phyloP scores from a whole-genome alignment of 139 green algal genomes.

The Haematococcus lacustris region DNA sequence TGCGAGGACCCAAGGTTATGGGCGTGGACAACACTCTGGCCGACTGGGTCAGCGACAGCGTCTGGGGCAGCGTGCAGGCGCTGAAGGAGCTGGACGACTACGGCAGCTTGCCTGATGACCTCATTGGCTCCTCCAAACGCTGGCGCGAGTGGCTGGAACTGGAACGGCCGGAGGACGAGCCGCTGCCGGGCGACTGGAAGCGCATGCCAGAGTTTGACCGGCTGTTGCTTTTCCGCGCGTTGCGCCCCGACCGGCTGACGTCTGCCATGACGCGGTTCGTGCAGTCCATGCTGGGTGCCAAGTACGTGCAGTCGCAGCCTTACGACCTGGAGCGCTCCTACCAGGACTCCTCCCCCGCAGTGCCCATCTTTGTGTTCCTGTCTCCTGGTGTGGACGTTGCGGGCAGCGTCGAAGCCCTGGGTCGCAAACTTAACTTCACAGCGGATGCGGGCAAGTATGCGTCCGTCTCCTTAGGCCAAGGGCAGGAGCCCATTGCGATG shows the following conservation, averaged over 20 bases:
- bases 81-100: constrained; percentile 81
- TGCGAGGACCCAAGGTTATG: constrained; percentile 63
- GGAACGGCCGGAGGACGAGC: constrained; percentile 81
- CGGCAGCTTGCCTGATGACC: constrained; percentile 68
- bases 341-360: constrained; percentile 55
- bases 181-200: constrained; percentile 88
- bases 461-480: constrained; percentile 77
- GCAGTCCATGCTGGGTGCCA: constrained; percentile 59
- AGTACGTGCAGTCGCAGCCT: constrained; percentile 60
- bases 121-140: constrained; percentile 72
- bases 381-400: constrained; percentile 74
- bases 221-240: constrained; percentile 42
- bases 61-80: constrained; percentile 49
- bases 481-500: constrained; percentile 86
- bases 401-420: constrained; percentile 70
- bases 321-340: constrained; percentile 74
- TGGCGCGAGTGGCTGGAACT: constrained; percentile 90
- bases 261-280: constrained; percentile 79
- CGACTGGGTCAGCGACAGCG: constrained; percentile 71
- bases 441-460: constrained; percentile 59
- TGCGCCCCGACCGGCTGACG: constrained; percentile 82
- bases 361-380: constrained; percentile 88
- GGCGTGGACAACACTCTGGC: constrained; percentile 67
- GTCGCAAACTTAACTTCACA: constrained; percentile 67
- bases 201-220: constrained; percentile 76